These are phyloP conservation scores for Choiromyces venosus DNA, from an alignment of 495 filamentous ascomycete species.

Conservation along the genomic window DNA sequence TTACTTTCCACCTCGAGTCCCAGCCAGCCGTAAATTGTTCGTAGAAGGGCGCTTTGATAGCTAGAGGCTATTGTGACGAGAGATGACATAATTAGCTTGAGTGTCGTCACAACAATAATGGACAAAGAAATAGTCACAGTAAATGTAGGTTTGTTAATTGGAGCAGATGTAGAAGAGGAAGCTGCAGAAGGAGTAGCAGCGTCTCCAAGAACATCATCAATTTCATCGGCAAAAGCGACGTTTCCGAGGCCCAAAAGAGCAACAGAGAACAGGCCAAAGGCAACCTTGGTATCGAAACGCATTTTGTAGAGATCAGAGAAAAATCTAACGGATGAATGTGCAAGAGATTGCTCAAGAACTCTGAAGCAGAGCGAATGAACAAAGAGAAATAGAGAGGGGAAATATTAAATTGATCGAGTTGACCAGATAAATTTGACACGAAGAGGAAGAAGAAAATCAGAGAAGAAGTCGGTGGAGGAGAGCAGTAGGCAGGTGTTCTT, in stretches of 20 bases:
- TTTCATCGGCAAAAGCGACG: conserved; percentile 64
- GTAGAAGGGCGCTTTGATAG: conserved; percentile 85
- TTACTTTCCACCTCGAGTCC: conserved; percentile 85
- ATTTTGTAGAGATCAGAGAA: conserved; percentile 50
- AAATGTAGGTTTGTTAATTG: conserved; percentile 70
- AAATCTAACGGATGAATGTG: conserved; percentile 21
- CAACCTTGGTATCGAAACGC: conserved; percentile 68
- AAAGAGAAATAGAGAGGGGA: conserved; percentile 3
- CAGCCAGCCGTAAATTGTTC: conserved; percentile 98
- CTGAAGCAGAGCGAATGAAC: conserved; percentile 4
- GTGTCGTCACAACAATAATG: neutral
- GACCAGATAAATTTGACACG: neutral
- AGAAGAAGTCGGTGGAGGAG: conserved; percentile 15
- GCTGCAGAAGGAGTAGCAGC: conserved; percentile 41
- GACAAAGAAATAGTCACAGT: conserved; percentile 58
- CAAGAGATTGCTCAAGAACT: conserved; percentile 8
- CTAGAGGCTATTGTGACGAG: conserved; percentile 59
- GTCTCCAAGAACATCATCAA: conserved; percentile 52
- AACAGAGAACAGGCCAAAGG: conserved; percentile 60
- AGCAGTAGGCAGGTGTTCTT: conserved; percentile 31
- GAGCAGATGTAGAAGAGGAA: conserved; percentile 54
- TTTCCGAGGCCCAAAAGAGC: conserved; percentile 57
- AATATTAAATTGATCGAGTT: conserved; percentile 15
- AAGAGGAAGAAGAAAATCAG: conserved; percentile 14
- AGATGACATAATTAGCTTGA: conserved; percentile 8